Evolutionary conservation across 192 early-diverging fungal species (phyloP), one percentile per base, ranked within the genome.

Genomic region (Entomortierella lignicola): DNA sequence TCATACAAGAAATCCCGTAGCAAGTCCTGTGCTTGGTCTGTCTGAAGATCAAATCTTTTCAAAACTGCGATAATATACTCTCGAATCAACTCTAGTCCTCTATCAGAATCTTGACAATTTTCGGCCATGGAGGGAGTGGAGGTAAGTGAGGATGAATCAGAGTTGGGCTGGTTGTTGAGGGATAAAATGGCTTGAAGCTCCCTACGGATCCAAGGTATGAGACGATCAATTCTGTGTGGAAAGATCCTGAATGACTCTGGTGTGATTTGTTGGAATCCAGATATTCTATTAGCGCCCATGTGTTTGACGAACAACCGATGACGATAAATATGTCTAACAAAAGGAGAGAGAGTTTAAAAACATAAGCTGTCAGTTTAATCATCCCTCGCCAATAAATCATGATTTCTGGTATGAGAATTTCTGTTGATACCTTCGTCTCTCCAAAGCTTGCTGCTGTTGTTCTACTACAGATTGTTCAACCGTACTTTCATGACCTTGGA

Each of bases 181-280:
- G 71, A 53, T 5, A 63, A 21, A 25, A 79, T 69, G 26, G 66
- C 75, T 42, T 55, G 60, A 2, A 79, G 53, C 37, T 79, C 75
- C 29, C 75, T 52, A 15, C 68, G 59, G 25, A 79, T 69, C 75
- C 75, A 79, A 4, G 75, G 75, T 6, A 79, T 25, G 15, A 79
- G 67, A 20, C 75, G 60, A 17, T 63, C 60, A 25, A 79, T 29
- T n/a, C 43, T 48, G 8, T 79, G 75, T 1, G 75, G 66, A 21
- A 70, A 56, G 42, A 65, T 27, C 29, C 47, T 44, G 53, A 71
- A 79, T 25, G 63, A 39, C 23, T 79, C 75, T 52, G 75, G 75
- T 0, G 75, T 69, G 32, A 64, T 63, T 39, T 79, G 67, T 30
- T 69, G 62, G 21, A 64, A 79, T 26, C 66, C 56, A 0, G 75